Conservation (phyloP, 495 filamentous ascomycete genomes). For the Margaritispora aquatica region DNA sequence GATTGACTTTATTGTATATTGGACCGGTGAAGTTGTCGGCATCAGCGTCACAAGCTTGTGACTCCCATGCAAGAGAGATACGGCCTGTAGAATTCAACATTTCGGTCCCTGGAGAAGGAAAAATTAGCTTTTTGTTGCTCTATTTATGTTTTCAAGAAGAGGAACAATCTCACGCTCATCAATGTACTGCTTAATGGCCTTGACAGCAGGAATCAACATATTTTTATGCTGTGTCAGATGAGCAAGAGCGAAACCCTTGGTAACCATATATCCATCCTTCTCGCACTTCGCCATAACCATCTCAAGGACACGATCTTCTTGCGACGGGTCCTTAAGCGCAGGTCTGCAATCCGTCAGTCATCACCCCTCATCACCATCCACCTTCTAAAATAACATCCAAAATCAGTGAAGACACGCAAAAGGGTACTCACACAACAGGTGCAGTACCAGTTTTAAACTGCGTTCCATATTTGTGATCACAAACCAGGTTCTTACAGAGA, state of each 20-base stretch:
- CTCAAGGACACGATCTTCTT: neutral
- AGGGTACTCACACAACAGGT: no score
- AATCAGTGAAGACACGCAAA: no score
- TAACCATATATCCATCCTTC: neutral
- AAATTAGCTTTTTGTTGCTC: neutral
- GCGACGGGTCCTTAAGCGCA: neutral
- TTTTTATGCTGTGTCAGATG: neutral
- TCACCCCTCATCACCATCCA: neutral
- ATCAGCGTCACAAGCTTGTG: neutral
- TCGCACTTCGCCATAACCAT: neutral
- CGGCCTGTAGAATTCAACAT: neutral
- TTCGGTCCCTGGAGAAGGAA: neutral
- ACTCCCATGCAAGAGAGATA: neutral
- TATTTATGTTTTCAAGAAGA: neutral
- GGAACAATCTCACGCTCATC: neutral
- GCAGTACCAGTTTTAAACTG: no score
- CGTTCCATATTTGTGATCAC: neutral
- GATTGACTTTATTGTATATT: neutral
- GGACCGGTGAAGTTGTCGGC: neutral
- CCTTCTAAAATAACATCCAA: no score
- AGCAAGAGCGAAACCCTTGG: neutral
- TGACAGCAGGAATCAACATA: neutral
- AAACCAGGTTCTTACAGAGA: neutral
- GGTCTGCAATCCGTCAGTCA: neutral
- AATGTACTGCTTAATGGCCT: slow-evolving; percentile 1